These are phyloP conservation scores for Fusarium napiforme DNA, from an alignment of 2,329 filamentous ascomycete species.

Conservation along the genomic window DNA sequence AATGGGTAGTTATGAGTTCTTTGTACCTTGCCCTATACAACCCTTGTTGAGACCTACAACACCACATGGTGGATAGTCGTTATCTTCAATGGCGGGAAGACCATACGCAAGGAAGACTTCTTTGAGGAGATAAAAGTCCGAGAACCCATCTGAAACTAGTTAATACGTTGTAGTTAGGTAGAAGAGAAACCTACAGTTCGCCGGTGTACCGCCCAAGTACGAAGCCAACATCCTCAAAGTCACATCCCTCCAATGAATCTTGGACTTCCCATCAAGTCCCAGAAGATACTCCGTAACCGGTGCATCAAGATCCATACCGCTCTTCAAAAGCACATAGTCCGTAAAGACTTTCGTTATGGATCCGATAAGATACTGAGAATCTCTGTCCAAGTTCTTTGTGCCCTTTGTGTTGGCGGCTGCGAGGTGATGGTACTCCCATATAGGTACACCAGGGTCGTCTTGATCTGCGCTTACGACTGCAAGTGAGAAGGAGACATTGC, in stretches of 20 bases:
- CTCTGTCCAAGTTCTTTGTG: constrained; percentile 45
- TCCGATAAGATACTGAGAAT: constrained; percentile 56
- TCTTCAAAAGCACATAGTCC: constrained; percentile 51
- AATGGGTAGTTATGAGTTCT: background rate
- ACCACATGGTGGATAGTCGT: constrained; percentile 52
- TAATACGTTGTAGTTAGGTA: no score
- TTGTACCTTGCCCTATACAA: constrained; percentile 49
- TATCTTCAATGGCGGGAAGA: constrained; percentile 50
- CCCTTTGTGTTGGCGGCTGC: constrained; percentile 49
- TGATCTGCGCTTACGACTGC: constrained; percentile 50
- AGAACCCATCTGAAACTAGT: constrained; percentile 47
- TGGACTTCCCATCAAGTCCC: constrained; percentile 41
- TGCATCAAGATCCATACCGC: constrained; percentile 48
- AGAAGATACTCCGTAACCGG: constrained; percentile 52
- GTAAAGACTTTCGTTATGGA: constrained; percentile 55
- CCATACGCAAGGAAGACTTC: constrained; percentile 50
- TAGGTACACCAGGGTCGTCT: constrained; percentile 35
- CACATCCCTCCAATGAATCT: constrained; percentile 51
- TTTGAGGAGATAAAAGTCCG: constrained; percentile 52
- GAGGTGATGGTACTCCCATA: constrained; percentile 58
- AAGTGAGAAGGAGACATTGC: constrained; percentile 54
- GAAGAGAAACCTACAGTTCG: constrained; percentile 54
- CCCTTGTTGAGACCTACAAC: constrained; percentile 49
- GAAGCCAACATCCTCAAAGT: constrained; percentile 52
- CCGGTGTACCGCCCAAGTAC: constrained; percentile 50